These are phyloP conservation scores for Paramecium biaurelia DNA, from an alignment of 73 alveolate genomes.

Conservation along the genomic window DNA sequence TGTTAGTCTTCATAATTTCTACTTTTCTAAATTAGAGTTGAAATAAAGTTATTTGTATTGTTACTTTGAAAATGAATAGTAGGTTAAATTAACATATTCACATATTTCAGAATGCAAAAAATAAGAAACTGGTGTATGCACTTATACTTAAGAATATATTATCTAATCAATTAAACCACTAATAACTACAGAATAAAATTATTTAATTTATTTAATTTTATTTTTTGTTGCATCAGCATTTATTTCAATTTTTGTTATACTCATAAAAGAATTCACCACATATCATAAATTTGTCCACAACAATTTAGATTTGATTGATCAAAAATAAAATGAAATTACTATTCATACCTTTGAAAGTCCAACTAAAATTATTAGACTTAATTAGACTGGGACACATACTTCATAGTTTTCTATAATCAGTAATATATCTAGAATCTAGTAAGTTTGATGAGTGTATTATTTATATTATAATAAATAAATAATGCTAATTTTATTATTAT, in stretches of 20 bases:
- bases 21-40: neutral
- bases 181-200: neutral
- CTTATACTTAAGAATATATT: neutral
- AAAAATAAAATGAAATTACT: neutral
- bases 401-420: neutral
- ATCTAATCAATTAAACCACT: neutral
- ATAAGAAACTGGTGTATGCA: neutral
- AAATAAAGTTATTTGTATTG: neutral
- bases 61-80: neutral
- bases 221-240: neutral
- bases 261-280: neutral
- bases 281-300: neutral
- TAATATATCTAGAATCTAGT: neutral
- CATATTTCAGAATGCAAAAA: neutral
- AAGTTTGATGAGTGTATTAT: neutral
- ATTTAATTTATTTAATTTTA: neutral
- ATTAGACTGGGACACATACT: neutral
- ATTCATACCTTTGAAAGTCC: neutral
- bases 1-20: neutral
- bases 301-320: neutral
- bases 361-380: neutral
- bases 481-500: neutral
- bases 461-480: neutral
- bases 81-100: neutral
- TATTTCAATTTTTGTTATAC: neutral